These are phyloP conservation scores for Drechslerella stenobrocha DNA, from an alignment of 2,329 filamentous ascomycete genomes.

Conservation along the genomic window DNA sequence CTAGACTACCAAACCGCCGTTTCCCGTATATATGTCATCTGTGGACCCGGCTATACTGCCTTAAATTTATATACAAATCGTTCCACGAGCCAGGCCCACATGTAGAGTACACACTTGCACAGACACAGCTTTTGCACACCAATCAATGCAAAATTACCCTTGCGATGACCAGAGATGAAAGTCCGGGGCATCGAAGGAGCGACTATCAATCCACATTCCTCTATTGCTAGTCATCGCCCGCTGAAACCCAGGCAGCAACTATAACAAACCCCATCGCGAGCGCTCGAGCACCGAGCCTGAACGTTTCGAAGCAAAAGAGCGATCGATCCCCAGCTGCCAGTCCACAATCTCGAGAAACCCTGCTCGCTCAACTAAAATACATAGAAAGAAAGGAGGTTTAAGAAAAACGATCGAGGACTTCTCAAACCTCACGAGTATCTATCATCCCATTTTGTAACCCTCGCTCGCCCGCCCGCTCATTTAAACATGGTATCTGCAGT, in stretches of 20 bases:
- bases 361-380: slow-evolving; percentile 21
- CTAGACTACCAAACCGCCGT: no score
- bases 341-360: background rate
- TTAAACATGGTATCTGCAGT: background rate
- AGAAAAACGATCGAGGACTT: background rate
- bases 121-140: no score
- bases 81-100: no score
- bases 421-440: background rate
- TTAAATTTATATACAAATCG: no score
- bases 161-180: no score
- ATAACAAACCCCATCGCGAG: background rate
- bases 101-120: no score
- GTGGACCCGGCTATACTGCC: no score
- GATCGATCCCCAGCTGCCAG: no score
- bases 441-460: background rate
- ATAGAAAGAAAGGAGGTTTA: slow-evolving; percentile 4
- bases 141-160: no score
- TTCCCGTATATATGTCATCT: no score
- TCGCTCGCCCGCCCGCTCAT: background rate
- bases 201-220: background rate
- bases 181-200: no score
- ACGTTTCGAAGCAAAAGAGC: slow-evolving; percentile 4
- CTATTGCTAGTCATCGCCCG: background rate
- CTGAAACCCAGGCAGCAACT: background rate
- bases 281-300: no score